Conservation (phyloP, 768 basidiomycete species). For the Lactarius psammicola region DNA sequence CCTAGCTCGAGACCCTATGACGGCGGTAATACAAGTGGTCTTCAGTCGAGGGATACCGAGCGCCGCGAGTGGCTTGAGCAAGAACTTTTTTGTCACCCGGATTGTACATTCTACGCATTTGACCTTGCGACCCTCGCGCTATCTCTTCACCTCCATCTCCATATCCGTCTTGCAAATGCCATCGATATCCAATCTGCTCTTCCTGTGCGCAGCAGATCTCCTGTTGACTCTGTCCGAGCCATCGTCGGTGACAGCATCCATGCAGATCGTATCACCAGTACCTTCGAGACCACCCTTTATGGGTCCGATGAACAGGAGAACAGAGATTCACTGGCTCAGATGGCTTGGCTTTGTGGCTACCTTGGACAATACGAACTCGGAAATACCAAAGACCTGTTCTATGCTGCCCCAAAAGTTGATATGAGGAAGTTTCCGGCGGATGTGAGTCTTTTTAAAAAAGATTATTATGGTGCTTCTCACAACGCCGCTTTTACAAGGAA, state of each 20-base stretch:
- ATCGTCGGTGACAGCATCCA: constrained; percentile 30
- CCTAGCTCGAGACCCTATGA: constrained; percentile 2
- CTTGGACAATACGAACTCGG: constrained; percentile 41
- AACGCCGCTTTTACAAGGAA: constrained; percentile 5
- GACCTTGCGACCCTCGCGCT: constrained; percentile 53
- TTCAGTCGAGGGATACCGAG: constrained; percentile 26
- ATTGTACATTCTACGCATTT: constrained; percentile 51
- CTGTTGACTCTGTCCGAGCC: constrained; percentile 43
- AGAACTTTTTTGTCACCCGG: constrained; percentile 45
- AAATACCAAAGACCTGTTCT: constrained; percentile 40
- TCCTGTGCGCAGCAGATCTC: constrained; percentile 38
- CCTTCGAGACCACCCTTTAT: constrained; percentile 30
- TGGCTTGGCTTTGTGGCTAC: constrained; percentile 38
- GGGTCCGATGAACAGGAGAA: constrained; percentile 21
- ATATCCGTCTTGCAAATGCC: constrained; percentile 46
- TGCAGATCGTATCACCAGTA: constrained; percentile 27
- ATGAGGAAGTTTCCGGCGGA: constrained; percentile 38
- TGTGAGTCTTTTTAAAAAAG: constrained; percentile 40
- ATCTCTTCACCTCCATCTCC: constrained; percentile 45
- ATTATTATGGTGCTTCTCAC: constrained; percentile 6
- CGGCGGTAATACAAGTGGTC: not conserved
- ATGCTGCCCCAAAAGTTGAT: constrained; percentile 45
- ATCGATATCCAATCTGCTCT: constrained; percentile 59
- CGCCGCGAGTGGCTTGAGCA: constrained; percentile 39
- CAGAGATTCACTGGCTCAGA: constrained; percentile 27